Percentiles rank a stretch among this genome's conserved stretches.
phyloP scores from a whole-genome alignment of 2,329 filamentous ascomycete genomes.

The Exophiala phaeomuriformis region DNA sequence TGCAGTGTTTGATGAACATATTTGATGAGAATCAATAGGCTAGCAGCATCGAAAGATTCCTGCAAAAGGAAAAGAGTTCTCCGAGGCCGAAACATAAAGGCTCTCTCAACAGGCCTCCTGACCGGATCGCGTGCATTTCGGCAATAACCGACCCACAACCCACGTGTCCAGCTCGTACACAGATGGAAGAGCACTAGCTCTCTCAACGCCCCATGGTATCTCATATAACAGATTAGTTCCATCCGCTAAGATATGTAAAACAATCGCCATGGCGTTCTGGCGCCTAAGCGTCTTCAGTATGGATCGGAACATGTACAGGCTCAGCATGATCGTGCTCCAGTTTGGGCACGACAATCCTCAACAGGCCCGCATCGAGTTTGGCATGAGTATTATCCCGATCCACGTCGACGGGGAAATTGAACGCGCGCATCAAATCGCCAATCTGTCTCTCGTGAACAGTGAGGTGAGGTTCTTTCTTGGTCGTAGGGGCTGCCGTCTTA shows the following conservation, averaged over 20 bases:
- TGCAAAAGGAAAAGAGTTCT: too few relatives aligned
- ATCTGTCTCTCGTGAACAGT: constrained; percentile 22
- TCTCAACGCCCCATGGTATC: too few relatives aligned
- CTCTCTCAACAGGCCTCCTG: too few relatives aligned
- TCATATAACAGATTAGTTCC: too few relatives aligned
- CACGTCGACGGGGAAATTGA: constrained; percentile 25
- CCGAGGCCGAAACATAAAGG: too few relatives aligned
- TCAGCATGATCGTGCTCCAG: constrained; percentile 12
- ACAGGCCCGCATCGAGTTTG: constrained; percentile 22
- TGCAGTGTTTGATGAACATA: too few relatives aligned
- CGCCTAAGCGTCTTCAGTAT: neutral
- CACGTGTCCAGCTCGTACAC: too few relatives aligned
- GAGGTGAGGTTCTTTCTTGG: constrained; percentile 17
- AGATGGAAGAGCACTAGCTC: too few relatives aligned
- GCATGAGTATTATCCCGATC: constrained; percentile 24
- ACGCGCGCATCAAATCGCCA: constrained; percentile 22
- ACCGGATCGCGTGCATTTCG: too few relatives aligned
- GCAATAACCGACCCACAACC: too few relatives aligned
- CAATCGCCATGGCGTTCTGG: neutral
- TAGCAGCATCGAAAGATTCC: too few relatives aligned
- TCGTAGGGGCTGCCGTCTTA: neutral
- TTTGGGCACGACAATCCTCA: constrained; percentile 24
- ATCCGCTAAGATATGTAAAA: neutral
- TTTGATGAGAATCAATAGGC: too few relatives aligned
- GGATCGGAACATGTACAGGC: constrained; percentile 1